phyloP scores from a whole-genome alignment of 352 stramenopile species.

The Thraustochytrium sp. region DNA sequence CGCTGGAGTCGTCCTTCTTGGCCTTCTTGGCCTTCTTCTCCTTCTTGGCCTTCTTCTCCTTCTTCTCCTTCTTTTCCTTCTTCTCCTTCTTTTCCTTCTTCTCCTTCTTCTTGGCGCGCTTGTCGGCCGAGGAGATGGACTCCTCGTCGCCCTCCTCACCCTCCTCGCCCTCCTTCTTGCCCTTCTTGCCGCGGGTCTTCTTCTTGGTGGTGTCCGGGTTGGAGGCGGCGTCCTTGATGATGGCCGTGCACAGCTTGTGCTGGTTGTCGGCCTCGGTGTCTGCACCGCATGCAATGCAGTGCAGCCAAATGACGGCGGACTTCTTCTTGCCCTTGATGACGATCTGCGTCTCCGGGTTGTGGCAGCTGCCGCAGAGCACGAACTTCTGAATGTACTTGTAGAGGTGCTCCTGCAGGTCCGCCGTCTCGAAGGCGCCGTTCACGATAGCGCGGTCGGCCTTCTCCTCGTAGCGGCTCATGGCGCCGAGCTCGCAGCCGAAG shows the following conservation, averaged over 20 bases:
- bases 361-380: constrained; percentile 92
- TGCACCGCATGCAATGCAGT: constrained; percentile 93
- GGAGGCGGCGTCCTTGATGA: constrained; percentile 76
- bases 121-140: constrained; percentile 66
- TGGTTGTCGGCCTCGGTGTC: constrained; percentile 42
- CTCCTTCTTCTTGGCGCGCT: constrained; percentile 61
- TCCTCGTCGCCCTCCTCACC: constrained; percentile 58
- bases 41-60: constrained; percentile 69
- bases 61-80: constrained; percentile 73
- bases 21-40: constrained; percentile 73
- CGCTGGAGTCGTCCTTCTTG: constrained; percentile 54
- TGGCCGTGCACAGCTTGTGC: constrained; percentile 95
- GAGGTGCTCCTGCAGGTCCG: constrained; percentile 86
- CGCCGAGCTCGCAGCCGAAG: constrained; percentile 95
- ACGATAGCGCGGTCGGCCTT: constrained; percentile 91
- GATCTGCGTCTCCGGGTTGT: constrained; percentile 96
- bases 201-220: constrained; percentile 58
- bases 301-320: constrained; percentile 83
- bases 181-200: constrained; percentile 57
- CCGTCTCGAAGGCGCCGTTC: constrained; percentile 85
- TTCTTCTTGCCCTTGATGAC: constrained; percentile 89
- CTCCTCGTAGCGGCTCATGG: constrained; percentile 93
- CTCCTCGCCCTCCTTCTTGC: constrained; percentile 37
- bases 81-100: constrained; percentile 61
- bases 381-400: constrained; percentile 98